These are phyloP conservation scores for Scleroderma citrinum DNA, from an alignment of 768 basidiomycete species.

Conservation along the genomic window DNA sequence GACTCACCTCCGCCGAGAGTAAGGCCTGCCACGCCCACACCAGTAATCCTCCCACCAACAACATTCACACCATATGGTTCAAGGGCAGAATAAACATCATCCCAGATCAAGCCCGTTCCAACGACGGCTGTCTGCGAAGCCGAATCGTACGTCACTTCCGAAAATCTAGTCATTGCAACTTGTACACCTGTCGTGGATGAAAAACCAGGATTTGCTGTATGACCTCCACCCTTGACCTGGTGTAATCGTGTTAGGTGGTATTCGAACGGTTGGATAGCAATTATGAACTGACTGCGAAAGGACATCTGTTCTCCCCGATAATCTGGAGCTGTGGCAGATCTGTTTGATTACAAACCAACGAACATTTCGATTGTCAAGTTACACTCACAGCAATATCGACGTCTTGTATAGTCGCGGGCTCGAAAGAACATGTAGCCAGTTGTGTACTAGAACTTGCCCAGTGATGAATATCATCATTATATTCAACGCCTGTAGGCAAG, in stretches of 20 bases:
- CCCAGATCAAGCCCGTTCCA: slow-evolving; percentile 49
- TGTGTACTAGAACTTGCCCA: slow-evolving; percentile 49
- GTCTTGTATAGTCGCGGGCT: slow-evolving; percentile 50
- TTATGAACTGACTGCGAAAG: slow-evolving; percentile 16
- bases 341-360: background rate
- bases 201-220: slow-evolving; percentile 46
- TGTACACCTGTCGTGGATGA: slow-evolving; percentile 54
- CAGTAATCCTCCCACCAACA: slow-evolving; percentile 50
- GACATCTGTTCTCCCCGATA: slow-evolving; percentile 38
- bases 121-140: slow-evolving; percentile 32
- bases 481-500: too few relatives aligned
- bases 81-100: slow-evolving; percentile 54
- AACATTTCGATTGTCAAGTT: background rate
- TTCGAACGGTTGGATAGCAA: slow-evolving; percentile 7
- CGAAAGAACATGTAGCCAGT: slow-evolving; percentile 46
- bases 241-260: too few relatives aligned
- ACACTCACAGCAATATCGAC: slow-evolving; percentile 41
- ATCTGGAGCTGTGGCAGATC: slow-evolving; percentile 6
- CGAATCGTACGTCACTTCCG: slow-evolving; percentile 36
- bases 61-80: slow-evolving; percentile 46
- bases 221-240: slow-evolving; percentile 56
- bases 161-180: slow-evolving; percentile 47
- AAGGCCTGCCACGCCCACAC: slow-evolving; percentile 56
- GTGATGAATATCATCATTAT: slow-evolving; percentile 37
- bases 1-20: slow-evolving; percentile 48